Base-by-base conservation (phyloP, 139 green algal species). In the Chlamydomonas sp. region DNA sequence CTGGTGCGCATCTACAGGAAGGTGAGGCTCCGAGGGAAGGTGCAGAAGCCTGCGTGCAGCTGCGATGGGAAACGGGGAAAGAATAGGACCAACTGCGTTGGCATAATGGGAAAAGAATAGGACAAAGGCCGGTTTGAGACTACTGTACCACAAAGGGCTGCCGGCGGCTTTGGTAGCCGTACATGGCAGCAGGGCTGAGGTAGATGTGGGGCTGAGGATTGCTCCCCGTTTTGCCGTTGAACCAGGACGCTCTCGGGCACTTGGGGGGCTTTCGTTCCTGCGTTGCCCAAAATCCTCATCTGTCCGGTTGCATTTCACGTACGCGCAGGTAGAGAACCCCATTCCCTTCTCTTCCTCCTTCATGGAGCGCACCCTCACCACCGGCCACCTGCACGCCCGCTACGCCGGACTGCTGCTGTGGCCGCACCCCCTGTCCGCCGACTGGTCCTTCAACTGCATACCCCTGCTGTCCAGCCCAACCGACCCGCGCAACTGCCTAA, bases 371-470 rank as follows among this genome's bases (percentile, higher is more conserved):
- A 31, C 86, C 18, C 87, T 97, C 15, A 92, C 87, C 74, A 95
- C 90, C 0, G 89, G 79, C 31, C 89, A 96, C 89, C 91, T 97
- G 60, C 96, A 98, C 81, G 90, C 92, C 1, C 89, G 78, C 15
- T 98, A 98, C 89, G 88, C 85, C 18, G 67, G 74, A 17, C 90
- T 97, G 64, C 91, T 98, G 87, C 66, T 97, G 31, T 77, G 76
- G 63, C 96, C 96, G 0, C 12, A 86, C 17, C 90, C 93, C 60
- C 89, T 98, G 76, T 97, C 94, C 10, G 94, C 94, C 2, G 95
- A 98, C 91, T 98, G 95, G 96, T 97, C 94, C 12, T 97, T 93
- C 86, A 79, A 74, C 59, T 98, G 96, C 89, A 88, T 97, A 4
- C 91, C 93, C 0, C 85, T 95, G 59, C 90, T 97, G 4, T 84